phyloP scores from a whole-genome alignment of 371 early-diverging fungal genomes.

The Nosema muscidifuracis region DNA sequence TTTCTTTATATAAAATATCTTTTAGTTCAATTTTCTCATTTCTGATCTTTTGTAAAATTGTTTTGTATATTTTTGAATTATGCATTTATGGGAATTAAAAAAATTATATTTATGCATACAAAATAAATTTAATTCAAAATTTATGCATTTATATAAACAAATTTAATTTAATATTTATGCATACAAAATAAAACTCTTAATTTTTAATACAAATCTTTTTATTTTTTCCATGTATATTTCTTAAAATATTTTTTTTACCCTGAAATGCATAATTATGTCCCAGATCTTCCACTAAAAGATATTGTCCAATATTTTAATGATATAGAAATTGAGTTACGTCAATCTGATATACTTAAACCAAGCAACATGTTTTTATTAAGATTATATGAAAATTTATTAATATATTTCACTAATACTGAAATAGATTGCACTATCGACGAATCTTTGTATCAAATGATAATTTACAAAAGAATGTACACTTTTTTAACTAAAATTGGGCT shows the following conservation, averaged over 20 bases:
- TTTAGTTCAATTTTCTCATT: not conserved
- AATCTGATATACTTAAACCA: conserved; percentile 48
- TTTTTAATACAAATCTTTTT: too few relatives aligned
- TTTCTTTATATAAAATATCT: not conserved
- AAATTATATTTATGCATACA: too few relatives aligned
- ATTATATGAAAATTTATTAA: conserved; percentile 40
- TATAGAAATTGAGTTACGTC: conserved; percentile 44
- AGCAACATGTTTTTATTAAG: conserved; percentile 1
- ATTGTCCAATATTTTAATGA: conserved; percentile 49
- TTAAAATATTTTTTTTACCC: too few relatives aligned
- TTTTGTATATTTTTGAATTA: not conserved
- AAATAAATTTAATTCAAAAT: too few relatives aligned
- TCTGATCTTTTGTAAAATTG: not conserved
- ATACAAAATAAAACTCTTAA: too few relatives aligned
- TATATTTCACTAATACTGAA: not conserved
- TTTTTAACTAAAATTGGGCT: conserved; percentile 49
- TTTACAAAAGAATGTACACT: conserved; percentile 28
- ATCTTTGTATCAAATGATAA: conserved; percentile 22
- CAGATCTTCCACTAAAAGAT: conserved; percentile 44
- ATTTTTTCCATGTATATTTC: too few relatives aligned
- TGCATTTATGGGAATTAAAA: not conserved
- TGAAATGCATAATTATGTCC: conserved; percentile 15
- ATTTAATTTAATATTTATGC: too few relatives aligned
- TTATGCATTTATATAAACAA: too few relatives aligned
- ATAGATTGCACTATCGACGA: conserved; percentile 25